phyloP scores from a whole-genome alignment of 176 grass and related monocot species.

The Coix lacrymajobi region DNA sequence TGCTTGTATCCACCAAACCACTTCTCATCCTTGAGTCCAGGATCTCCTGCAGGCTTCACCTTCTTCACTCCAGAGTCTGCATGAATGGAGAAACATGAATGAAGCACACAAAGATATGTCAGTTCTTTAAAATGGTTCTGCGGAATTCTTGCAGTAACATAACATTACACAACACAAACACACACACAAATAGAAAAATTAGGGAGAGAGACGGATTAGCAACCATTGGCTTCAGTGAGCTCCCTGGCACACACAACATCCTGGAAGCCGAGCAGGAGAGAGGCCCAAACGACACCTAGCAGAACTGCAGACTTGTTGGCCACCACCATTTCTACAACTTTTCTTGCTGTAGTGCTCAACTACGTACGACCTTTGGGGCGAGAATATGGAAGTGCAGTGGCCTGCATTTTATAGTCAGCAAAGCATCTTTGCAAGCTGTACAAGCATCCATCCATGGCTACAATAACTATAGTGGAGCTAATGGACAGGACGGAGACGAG shows the following conservation, averaged over 20 bases:
- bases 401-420: background rate
- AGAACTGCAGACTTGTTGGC: conserved; percentile 7
- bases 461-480: background rate
- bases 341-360: background rate
- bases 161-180: background rate
- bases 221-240: conserved; percentile 31
- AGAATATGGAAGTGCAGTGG: background rate
- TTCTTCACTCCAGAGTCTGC: background rate
- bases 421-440: background rate
- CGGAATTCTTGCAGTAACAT: background rate
- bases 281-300: conserved; percentile 13
- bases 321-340: background rate
- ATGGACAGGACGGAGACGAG: background rate
- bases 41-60: background rate
- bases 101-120: background rate
- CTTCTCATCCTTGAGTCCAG: background rate
- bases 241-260: conserved; percentile 4
- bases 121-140: background rate
- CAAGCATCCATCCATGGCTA: background rate
- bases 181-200: background rate
- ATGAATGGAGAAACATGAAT: background rate
- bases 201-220: background rate
- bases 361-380: background rate
- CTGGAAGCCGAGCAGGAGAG: conserved; percentile 1
- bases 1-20: background rate